Percentiles rank a stretch among this genome's conserved stretches.
These are phyloP conservation scores for Xylaria nigripes DNA, from an alignment of 495 filamentous ascomycete genomes.

Conservation along the genomic window DNA sequence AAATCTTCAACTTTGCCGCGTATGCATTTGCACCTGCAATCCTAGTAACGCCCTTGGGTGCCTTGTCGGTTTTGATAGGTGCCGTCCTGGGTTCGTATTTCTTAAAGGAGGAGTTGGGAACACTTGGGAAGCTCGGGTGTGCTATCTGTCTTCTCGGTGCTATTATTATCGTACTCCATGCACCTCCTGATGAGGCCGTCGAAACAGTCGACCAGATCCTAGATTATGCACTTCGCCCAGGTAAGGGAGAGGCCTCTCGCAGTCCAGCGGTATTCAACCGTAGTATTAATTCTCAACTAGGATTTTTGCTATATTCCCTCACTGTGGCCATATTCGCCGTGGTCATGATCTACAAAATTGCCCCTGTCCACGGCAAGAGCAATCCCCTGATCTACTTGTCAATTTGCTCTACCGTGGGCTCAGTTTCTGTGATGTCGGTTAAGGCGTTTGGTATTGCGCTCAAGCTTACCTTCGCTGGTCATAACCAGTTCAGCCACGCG, in stretches of 20 bases:
- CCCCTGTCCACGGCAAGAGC: slow-evolving; percentile 80
- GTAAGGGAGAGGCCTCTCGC: slow-evolving; percentile 40
- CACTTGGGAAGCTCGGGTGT: slow-evolving; percentile 86
- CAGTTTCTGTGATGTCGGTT: slow-evolving; percentile 95
- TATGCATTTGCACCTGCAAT: slow-evolving; percentile 98
- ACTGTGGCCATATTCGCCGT: slow-evolving; percentile 71
- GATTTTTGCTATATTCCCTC: slow-evolving; percentile 76
- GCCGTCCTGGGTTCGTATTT: slow-evolving; percentile 93
- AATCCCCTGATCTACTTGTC: slow-evolving; percentile 94
- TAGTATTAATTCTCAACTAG: slow-evolving; percentile 41
- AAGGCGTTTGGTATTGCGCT: slow-evolving; percentile 96
- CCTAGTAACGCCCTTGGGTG: slow-evolving; percentile 88
- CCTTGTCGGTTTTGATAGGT: slow-evolving; percentile 88
- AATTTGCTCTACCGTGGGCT: slow-evolving; percentile 94
- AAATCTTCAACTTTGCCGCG: slow-evolving; percentile 92
- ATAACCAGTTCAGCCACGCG: slow-evolving; percentile 89
- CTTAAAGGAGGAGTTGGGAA: slow-evolving; percentile 78
- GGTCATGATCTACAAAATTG: slow-evolving; percentile 93
- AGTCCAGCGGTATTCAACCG: too few relatives aligned
- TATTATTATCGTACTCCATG: slow-evolving; percentile 94
- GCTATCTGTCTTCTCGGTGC: slow-evolving; percentile 94
- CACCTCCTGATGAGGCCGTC: slow-evolving; percentile 86
- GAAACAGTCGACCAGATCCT: slow-evolving; percentile 81
- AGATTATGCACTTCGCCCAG: slow-evolving; percentile 77
- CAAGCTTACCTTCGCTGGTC: slow-evolving; percentile 80